Base-by-base conservation (phyloP, 257 asterid species). In the Rhazya stricta region DNA sequence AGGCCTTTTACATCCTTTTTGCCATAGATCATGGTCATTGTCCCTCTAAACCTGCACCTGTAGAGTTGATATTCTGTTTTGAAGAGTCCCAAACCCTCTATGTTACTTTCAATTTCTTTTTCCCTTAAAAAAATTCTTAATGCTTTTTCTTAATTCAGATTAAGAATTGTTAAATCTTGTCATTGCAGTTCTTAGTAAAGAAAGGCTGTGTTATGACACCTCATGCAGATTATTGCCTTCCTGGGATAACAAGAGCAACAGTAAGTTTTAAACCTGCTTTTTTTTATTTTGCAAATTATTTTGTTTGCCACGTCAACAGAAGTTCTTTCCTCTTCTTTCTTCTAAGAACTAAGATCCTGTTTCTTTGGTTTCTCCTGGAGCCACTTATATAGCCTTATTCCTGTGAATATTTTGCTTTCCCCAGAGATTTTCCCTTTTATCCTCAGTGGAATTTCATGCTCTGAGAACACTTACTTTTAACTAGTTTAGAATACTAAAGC, bases 211-310 rank as follows among this genome's bases (percentile, higher is more conserved):
- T 91, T 56, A 73, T 86, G 67, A 92, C 97, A 69, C 98, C 98
- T 51, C 91, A 82, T 87, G 92, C 91, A 79, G 98, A 92, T 86
- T 91, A 89, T 79, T 92, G 98, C 80, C 98, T 91, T 84, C 97
- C 98, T 29, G 98, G 98, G 72, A 75, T 85, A 72, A 92, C 98
- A 53, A 88, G 97, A 70, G 88, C 94, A 65, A 88, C 98, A 37
- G 98, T 92, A 89, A 88, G 96, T 77, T 81, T 66, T 69, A 62
- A 58, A 8, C 54, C 48, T 74, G 27, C 74, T 68, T 71, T 77
- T 74, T 53, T 46, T 41, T 34, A 39, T 74, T 79, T 30, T 41
- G 29, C 39, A 25, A 6, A 12, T 62, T 19, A 39, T 3, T 48
- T 74, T 25, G 18, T 5, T 15, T 30, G 4, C 25, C 21, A 18